Conservation (phyloP, 2,329 filamentous ascomycete genomes). For the Calonectria henricotiae region DNA sequence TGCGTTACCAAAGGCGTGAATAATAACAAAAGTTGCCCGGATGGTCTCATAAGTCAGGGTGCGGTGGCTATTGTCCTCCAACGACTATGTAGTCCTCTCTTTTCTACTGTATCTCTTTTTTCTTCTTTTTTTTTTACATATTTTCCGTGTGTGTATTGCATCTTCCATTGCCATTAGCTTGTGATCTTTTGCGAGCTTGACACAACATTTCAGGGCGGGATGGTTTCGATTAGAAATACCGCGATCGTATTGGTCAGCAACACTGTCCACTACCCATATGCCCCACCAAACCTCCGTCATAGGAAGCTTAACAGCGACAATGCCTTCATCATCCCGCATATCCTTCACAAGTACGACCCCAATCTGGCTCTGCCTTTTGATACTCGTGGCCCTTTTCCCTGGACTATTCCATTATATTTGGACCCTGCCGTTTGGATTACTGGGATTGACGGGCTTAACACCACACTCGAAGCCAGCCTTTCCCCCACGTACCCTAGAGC, state of each 20-base stretch:
- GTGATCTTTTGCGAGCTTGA: neutral
- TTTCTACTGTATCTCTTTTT: too few relatives aligned
- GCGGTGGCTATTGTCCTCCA: too few relatives aligned
- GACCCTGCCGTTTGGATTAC: slow-evolving; percentile 64
- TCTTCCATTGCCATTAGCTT: neutral
- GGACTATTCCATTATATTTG: slow-evolving; percentile 68
- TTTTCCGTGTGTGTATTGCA: neutral
- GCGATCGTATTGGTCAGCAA: slow-evolving; percentile 40
- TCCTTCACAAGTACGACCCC: slow-evolving; percentile 60
- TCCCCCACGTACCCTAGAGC: slow-evolving; percentile 44
- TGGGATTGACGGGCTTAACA: slow-evolving; percentile 56
- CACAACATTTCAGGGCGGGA: slow-evolving; percentile 3
- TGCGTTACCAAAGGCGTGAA: slow-evolving; percentile 22
- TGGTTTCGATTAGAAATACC: slow-evolving; percentile 43
- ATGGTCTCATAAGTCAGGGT: too few relatives aligned
- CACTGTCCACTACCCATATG: slow-evolving; percentile 28
- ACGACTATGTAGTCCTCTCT: neutral
- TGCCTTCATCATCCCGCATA: slow-evolving; percentile 61
- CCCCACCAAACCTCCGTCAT: slow-evolving; percentile 53
- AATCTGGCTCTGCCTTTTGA: slow-evolving; percentile 64
- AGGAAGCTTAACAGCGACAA: slow-evolving; percentile 51
- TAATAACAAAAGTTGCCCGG: neutral
- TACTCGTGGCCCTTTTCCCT: slow-evolving; percentile 70
- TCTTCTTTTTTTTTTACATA: neutral
- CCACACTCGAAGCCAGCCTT: slow-evolving; percentile 52